Evolutionary conservation across 2,329 filamentous ascomycete species (phyloP).

Genomic region (Colletotrichum filicis): DNA sequence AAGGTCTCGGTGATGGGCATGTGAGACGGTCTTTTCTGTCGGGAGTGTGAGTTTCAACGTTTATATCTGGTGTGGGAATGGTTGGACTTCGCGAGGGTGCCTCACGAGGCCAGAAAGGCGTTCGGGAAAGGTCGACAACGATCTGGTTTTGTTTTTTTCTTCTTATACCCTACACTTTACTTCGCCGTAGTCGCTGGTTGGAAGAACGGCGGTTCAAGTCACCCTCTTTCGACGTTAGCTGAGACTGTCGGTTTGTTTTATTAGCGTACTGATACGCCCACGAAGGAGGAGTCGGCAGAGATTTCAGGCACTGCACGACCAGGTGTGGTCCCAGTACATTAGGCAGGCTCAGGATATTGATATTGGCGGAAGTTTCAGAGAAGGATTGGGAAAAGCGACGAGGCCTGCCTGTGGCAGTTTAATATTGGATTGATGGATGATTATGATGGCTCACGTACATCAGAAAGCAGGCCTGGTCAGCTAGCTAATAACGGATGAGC

Average conservation of each 20-base stretch:
- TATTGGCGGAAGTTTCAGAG: background rate
- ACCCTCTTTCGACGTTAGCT: constrained; percentile 6
- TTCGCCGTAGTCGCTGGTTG: constrained; percentile 41
- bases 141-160: constrained; percentile 23
- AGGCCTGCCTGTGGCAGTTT: constrained; percentile 22
- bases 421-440: constrained; percentile 28
- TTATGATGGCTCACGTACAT: constrained; percentile 31
- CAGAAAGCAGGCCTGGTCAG: constrained; percentile 34
- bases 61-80: background rate
- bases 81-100: background rate
- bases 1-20: constrained; percentile 40
- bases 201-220: background rate
- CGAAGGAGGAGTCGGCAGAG: background rate
- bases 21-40: constrained; percentile 2
- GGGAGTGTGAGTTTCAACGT: constrained; percentile 36
- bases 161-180: constrained; percentile 51
- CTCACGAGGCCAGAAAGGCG: constrained; percentile 26
- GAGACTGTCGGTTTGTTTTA: constrained; percentile 29
- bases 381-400: constrained; percentile 19
- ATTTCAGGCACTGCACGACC: constrained; percentile 3
- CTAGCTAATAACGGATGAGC: constrained; percentile 32
- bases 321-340: background rate
- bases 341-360: background rate
- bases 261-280: constrained; percentile 27
- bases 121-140: constrained; percentile 24